Evolutionary conservation across 176 grass and related monocot species (phyloP).

Genomic region (Eleusine indica): DNA sequence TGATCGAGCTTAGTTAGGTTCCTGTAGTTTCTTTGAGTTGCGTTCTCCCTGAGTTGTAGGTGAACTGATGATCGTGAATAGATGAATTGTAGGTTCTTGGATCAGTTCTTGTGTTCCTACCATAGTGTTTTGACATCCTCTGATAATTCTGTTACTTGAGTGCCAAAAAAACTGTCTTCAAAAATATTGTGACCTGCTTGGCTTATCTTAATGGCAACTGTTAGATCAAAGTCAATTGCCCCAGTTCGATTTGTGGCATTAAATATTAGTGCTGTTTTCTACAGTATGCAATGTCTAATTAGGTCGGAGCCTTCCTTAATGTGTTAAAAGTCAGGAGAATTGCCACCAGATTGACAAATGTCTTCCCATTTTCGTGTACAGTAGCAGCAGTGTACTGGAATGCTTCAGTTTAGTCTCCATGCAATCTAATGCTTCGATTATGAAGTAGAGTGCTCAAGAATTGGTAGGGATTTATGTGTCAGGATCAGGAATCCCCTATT

Average conservation of each 20-base stretch:
- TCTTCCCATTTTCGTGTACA: neutral
- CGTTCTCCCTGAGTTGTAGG: neutral
- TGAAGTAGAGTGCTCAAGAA: neutral
- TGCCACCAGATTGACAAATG: neutral
- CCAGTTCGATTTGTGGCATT: neutral
- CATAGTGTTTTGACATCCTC: neutral
- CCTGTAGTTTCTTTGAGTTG: neutral
- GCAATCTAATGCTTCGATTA: neutral
- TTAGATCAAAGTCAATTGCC: too few species aligned
- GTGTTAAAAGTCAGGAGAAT: neutral
- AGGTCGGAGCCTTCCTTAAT: too few species aligned
- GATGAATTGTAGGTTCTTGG: neutral
- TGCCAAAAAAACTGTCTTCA: neutral
- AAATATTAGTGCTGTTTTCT: neutral
- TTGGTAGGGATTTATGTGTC: too few species aligned
- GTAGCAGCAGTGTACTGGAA: neutral
- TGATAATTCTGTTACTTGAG: neutral
- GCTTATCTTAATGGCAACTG: neutral
- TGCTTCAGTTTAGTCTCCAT: neutral
- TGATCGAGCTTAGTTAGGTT: neutral
- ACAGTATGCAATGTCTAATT: too few species aligned
- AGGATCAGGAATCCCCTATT: too few species aligned
- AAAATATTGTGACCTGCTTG: neutral
- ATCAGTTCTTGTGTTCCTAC: neutral
- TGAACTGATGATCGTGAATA: too few species aligned